Conservation (phyloP, 306 rosid species). For the Sicyos baderoa region DNA sequence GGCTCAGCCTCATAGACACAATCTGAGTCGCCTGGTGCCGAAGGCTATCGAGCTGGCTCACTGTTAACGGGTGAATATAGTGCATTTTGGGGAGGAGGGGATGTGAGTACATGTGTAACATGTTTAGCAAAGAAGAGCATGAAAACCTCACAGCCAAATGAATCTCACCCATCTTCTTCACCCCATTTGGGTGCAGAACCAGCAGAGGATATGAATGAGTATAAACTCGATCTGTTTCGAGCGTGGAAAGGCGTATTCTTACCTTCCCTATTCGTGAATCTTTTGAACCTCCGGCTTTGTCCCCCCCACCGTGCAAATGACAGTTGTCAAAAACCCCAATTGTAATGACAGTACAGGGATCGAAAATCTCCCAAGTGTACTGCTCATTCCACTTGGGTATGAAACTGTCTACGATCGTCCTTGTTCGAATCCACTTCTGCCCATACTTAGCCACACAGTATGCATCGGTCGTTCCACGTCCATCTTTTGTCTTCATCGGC, state of each 20-base stretch:
- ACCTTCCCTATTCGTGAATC: constrained; percentile 63
- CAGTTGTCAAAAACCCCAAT: constrained; percentile 65
- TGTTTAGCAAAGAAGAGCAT: constrained; percentile 58
- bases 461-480: constrained; percentile 57
- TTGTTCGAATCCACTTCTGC: constrained; percentile 64
- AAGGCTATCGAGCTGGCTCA: constrained; percentile 52
- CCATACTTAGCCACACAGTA: constrained; percentile 67
- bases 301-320: constrained; percentile 60
- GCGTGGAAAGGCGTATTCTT: constrained; percentile 58
- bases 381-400: constrained; percentile 60
- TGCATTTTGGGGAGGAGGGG: constrained; percentile 71
- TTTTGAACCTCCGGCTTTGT: constrained; percentile 38
- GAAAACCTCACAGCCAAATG: constrained; percentile 67
- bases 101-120: constrained; percentile 67
- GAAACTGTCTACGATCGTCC: constrained; percentile 60
- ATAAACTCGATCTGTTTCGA: constrained; percentile 58
- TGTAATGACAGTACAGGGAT: constrained; percentile 64
- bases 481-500: constrained; percentile 59
- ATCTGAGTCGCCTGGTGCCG: constrained; percentile 67
- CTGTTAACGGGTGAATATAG: constrained; percentile 54
- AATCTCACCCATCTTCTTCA: constrained; percentile 75
- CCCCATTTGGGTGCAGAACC: constrained; percentile 51
- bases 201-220: constrained; percentile 62
- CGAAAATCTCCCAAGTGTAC: constrained; percentile 70
- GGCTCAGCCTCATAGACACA: constrained; percentile 53